Conservation (phyloP, 345 rosid genomes). For the Citrus trifoliata region DNA sequence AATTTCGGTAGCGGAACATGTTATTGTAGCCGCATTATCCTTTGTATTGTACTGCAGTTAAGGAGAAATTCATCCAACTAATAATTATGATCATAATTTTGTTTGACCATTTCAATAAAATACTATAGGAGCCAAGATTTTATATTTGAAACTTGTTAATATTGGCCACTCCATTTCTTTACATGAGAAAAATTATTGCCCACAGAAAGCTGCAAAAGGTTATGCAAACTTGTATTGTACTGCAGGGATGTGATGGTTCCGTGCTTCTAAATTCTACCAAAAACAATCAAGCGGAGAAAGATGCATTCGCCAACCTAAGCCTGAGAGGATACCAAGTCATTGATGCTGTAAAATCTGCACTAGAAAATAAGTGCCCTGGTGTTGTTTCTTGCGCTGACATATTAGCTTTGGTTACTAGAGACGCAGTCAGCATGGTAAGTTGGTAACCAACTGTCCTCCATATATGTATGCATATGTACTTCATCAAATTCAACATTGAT, state of each 20-base stretch:
- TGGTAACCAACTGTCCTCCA: neutral
- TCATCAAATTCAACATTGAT: no score
- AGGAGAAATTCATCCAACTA: neutral
- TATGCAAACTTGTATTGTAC: no score
- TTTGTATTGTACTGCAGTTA: neutral
- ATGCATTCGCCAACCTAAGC: conserved; percentile 32
- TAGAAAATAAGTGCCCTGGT: conserved; percentile 32
- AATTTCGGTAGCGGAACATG: neutral
- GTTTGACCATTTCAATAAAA: no score
- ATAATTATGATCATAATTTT: neutral
- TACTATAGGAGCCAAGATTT: no score
- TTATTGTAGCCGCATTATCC: neutral
- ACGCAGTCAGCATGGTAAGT: conserved; percentile 29
- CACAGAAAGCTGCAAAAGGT: no score
- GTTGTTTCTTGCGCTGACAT: conserved; percentile 36
- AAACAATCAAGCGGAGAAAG: conserved; percentile 41
- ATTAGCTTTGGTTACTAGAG: conserved; percentile 34
- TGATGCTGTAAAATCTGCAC: conserved; percentile 39
- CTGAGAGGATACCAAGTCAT: conserved; percentile 49
- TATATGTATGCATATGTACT: no score
- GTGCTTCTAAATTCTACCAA: conserved; percentile 36
- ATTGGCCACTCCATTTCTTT: no score
- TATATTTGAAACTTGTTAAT: no score
- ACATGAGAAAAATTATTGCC: no score
- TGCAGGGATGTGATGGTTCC: conserved; percentile 62